phyloP scores from a whole-genome alignment of 208 protist species.

The Trypanosoma melophagium region DNA sequence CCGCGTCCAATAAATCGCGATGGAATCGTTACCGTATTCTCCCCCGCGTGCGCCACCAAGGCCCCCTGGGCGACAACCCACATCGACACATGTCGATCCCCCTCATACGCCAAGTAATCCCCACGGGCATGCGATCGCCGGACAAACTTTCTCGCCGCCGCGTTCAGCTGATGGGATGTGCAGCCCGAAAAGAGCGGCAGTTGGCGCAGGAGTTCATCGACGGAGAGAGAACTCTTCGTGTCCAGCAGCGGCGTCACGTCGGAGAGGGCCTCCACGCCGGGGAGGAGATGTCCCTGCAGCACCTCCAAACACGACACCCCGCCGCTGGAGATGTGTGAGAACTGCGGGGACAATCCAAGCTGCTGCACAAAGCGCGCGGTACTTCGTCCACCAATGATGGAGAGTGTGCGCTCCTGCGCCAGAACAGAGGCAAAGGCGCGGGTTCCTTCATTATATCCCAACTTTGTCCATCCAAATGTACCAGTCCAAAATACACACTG shows the following conservation, averaged over 20 bases:
- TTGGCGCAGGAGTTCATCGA: conserved; percentile 62
- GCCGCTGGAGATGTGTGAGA: conserved; percentile 97
- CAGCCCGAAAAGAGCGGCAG: conserved; percentile 77
- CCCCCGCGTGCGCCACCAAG: conserved; percentile 51
- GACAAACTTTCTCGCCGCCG: conserved; percentile 57
- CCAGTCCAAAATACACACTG: conserved; percentile 96
- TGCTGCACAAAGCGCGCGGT: conserved; percentile 41
- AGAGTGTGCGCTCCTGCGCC: conserved; percentile 44
- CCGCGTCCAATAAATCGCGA: conserved; percentile 56
- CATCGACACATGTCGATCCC: conserved; percentile 62
- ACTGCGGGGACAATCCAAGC: conserved; percentile 39
- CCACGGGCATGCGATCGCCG: conserved; percentile 59
- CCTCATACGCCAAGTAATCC: conserved; percentile 68
- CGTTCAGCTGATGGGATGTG: conserved; percentile 67
- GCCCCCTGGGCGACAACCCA: conserved; percentile 66
- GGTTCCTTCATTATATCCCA: conserved; percentile 89
- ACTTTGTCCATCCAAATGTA: conserved; percentile 88
- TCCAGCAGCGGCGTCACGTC: conserved; percentile 46
- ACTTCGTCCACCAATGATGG: conserved; percentile 63
- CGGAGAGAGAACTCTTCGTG: conserved; percentile 37
- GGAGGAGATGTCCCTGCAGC: conserved; percentile 93
- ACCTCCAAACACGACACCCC: conserved; percentile 97
- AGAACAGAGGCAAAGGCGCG: conserved; percentile 57
- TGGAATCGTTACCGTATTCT: conserved; percentile 52
- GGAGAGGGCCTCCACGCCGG: conserved; percentile 85